A percentile compares a stretch with the other conserved stretches of the same genome.
These are phyloP conservation scores for Xerocomus nothofagi DNA, from an alignment of 1,284 basidiomycete species.

Conservation along the genomic window DNA sequence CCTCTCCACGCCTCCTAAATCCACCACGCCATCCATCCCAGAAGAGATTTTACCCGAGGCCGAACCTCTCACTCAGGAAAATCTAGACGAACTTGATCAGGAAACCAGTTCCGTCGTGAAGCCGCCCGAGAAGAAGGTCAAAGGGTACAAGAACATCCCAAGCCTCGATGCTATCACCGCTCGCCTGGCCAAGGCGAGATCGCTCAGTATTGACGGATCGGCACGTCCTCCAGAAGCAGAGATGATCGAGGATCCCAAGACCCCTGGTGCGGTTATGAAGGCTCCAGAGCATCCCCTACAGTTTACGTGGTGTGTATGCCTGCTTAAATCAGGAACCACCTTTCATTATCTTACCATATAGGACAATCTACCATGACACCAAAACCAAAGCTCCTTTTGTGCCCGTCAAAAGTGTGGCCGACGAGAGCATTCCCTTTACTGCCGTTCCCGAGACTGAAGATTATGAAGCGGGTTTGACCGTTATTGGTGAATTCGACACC, in stretches of 20 bases:
- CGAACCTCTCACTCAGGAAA: conserved; percentile 61
- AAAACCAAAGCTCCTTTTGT: conserved; percentile 71
- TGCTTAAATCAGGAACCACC: neutral
- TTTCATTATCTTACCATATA: conserved; percentile 29
- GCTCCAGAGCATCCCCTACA: conserved; percentile 82
- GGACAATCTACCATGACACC: conserved; percentile 89
- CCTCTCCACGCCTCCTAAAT: conserved; percentile 47
- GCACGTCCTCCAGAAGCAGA: conserved; percentile 71
- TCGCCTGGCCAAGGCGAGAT: conserved; percentile 64
- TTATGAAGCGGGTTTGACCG: conserved; percentile 76
- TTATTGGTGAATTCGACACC: conserved; percentile 80
- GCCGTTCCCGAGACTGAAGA: conserved; percentile 55
- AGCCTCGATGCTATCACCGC: conserved; percentile 79
- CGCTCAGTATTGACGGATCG: conserved; percentile 70
- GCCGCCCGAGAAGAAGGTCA: conserved; percentile 44
- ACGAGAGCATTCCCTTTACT: conserved; percentile 33
- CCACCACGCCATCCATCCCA: conserved; percentile 42
- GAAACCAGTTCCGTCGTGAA: conserved; percentile 37
- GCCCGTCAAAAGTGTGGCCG: conserved; percentile 33
- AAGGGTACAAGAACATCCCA: conserved; percentile 85
- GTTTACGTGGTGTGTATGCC: conserved; percentile 67
- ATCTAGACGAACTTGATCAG: conserved; percentile 57
- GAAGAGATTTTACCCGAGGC: conserved; percentile 38
- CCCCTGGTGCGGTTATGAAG: conserved; percentile 70
- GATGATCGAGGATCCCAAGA: conserved; percentile 77